phyloP scores from a whole-genome alignment of 163 green algal genomes.

The Trebouxia gelatinosa region DNA sequence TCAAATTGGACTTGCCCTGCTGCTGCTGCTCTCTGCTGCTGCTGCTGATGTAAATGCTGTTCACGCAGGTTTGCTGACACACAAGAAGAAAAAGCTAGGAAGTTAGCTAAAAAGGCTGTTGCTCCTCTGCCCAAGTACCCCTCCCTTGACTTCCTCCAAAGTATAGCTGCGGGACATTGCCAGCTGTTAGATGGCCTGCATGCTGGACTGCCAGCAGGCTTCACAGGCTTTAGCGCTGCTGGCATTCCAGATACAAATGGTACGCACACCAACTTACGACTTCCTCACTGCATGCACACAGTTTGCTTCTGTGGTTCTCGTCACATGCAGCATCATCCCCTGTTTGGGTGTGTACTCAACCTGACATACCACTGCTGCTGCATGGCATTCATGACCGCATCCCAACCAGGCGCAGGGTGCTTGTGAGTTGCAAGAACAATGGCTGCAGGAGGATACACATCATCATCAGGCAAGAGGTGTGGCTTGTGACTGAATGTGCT shows the following conservation, averaged over 20 bases:
- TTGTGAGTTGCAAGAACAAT: no score
- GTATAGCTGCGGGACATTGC: background rate
- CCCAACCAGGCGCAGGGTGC: no score
- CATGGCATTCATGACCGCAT: no score
- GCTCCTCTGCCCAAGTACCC: background rate
- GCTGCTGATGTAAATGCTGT: no score
- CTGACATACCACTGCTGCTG: no score
- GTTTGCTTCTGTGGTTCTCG: no score
- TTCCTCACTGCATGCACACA: background rate
- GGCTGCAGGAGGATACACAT: no score
- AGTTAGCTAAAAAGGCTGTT: conserved; percentile 30
- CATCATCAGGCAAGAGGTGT: no score
- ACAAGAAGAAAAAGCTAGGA: conserved; percentile 52
- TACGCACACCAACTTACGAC: background rate
- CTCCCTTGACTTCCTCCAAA: conserved; percentile 8
- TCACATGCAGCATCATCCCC: no score
- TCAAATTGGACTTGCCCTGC: background rate
- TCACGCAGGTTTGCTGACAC: conserved; percentile 52
- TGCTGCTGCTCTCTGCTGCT: conserved; percentile 38
- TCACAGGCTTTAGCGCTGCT: background rate
- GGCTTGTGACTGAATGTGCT: no score
- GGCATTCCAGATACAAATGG: background rate
- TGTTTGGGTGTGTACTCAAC: no score
- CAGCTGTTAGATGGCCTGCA: background rate
- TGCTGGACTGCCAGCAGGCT: background rate